Percentiles rank a stretch among this genome's conserved stretches.
Evolutionary conservation across 768 basidiomycete species (phyloP).

Genomic region (Lentinula boryana): DNA sequence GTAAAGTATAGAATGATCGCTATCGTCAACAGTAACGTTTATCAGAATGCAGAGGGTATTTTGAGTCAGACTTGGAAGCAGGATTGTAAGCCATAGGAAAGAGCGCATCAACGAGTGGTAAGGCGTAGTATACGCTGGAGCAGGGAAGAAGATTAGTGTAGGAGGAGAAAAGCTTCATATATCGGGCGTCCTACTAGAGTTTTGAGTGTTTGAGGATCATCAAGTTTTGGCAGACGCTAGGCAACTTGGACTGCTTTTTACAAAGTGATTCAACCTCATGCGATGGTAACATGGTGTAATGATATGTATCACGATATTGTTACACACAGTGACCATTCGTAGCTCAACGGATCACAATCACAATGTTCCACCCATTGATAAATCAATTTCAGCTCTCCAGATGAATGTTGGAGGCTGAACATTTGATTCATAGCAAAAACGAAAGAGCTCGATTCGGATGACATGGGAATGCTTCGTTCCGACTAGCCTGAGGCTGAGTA

Average conservation of each 20-base stretch:
- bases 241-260: neutral
- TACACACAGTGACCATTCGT: too few relatives aligned
- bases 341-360: too few relatives aligned
- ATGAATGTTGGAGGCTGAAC: too few relatives aligned
- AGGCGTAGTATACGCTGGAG: neutral
- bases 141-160: neutral
- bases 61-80: neutral
- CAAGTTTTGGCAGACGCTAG: neutral
- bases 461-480: too few relatives aligned
- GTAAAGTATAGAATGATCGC: slow-evolving; percentile 14
- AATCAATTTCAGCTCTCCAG: too few relatives aligned
- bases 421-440: too few relatives aligned
- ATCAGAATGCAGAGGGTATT: slow-evolving; percentile 3
- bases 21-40: slow-evolving; percentile 25
- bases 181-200: neutral
- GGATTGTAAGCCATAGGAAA: neutral
- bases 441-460: too few relatives aligned
- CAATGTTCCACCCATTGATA: too few relatives aligned
- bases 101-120: neutral
- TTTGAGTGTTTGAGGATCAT: neutral
- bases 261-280: neutral
- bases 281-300: neutral
- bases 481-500: too few relatives aligned
- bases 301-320: neutral
- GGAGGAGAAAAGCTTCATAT: neutral